Conservation (phyloP, 805 yeast genomes). For the Komagataella populi region DNA sequence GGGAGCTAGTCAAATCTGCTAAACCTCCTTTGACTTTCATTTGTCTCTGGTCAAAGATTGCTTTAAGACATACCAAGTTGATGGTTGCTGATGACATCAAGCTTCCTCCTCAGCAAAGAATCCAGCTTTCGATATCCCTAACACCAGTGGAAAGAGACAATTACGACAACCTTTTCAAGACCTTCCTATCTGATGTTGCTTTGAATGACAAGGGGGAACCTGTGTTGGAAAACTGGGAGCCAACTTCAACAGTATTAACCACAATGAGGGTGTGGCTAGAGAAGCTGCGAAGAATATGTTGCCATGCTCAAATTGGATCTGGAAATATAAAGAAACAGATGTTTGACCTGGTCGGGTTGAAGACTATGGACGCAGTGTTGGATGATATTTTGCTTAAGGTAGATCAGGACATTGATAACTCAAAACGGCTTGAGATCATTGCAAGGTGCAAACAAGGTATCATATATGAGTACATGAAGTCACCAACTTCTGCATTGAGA, state of each 20-base stretch:
- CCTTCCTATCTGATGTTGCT: conserved; percentile 46
- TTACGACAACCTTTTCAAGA: conserved; percentile 49
- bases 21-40: conserved; percentile 22
- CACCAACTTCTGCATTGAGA: conserved; percentile 36
- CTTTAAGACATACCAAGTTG: conserved; percentile 73
- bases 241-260: conserved; percentile 23
- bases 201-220: conserved; percentile 39
- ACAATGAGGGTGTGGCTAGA: conserved; percentile 59
- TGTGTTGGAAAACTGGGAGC: conserved; percentile 31
- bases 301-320: conserved; percentile 45
- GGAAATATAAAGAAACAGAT: conserved; percentile 1
- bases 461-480: conserved; percentile 41
- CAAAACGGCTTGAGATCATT: background rate
- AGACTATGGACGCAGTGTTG: conserved; percentile 58
- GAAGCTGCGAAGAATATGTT: conserved; percentile 64
- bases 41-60: conserved; percentile 36
- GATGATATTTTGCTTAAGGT: conserved; percentile 49
- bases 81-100: conserved; percentile 68
- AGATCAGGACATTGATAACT: conserved; percentile 22
- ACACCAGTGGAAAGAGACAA: conserved; percentile 77
- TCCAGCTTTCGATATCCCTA: conserved; percentile 60
- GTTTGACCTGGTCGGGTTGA: conserved; percentile 12
- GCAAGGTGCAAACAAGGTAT: conserved; percentile 34
- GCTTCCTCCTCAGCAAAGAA: conserved; percentile 68
- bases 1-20: conserved; percentile 12